Conservation (phyloP, 2,329 filamentous ascomycete species). For the Gyromitra esculenta region DNA sequence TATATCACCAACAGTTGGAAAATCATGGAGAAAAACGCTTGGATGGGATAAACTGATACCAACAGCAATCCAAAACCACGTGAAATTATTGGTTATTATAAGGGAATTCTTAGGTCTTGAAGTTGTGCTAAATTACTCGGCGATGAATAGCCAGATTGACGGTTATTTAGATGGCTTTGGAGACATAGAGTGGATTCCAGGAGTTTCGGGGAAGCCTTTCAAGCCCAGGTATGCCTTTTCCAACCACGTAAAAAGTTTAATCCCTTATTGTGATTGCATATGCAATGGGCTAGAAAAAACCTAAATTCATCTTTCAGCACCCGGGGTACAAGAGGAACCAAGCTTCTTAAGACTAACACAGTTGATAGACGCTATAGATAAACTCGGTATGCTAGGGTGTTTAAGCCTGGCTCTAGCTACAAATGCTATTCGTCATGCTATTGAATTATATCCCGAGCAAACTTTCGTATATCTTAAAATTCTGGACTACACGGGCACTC, state of each 20-base stretch:
- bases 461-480: slow-evolving; percentile 14
- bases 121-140: not conserved
- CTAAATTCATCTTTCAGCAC: not conserved
- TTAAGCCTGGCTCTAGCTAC: slow-evolving; percentile 54
- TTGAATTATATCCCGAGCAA: not conserved
- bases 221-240: slow-evolving; percentile 30
- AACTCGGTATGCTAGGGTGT: slow-evolving; percentile 44
- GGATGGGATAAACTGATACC: slow-evolving; percentile 31
- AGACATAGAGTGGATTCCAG: slow-evolving; percentile 43
- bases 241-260: not conserved
- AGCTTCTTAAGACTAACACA: slow-evolving; percentile 35
- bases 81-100: slow-evolving; percentile 13
- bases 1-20: slow-evolving; percentile 6
- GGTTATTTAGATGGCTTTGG: slow-evolving; percentile 13
- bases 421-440: slow-evolving; percentile 51
- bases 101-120: slow-evolving; percentile 17
- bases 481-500: slow-evolving; percentile 34
- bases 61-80: slow-evolving; percentile 9
- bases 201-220: slow-evolving; percentile 38
- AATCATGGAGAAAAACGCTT: slow-evolving; percentile 33
- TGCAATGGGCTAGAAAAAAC: slow-evolving; percentile 9
- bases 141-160: slow-evolving; percentile 3
- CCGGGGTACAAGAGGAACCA: slow-evolving; percentile 15
- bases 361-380: slow-evolving; percentile 49
- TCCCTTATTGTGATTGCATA: slow-evolving; percentile 33